A percentile compares a stretch with the other conserved stretches of the same genome.
Conservation (phyloP, 2,329 filamentous ascomycete species). For the Herpotrichia juniperi region DNA sequence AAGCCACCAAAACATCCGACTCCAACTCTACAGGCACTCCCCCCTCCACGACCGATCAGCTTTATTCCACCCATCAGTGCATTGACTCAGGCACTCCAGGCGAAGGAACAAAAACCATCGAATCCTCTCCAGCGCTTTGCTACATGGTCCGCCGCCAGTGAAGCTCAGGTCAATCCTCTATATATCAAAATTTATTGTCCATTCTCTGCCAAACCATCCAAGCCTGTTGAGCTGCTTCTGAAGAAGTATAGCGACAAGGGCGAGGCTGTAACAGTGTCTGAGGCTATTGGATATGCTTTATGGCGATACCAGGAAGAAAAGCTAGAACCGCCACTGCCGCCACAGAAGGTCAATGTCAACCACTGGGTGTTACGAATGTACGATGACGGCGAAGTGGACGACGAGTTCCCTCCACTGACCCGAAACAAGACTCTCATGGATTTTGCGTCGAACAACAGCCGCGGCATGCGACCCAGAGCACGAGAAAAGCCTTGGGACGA, state of each 20-base stretch:
- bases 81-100: constrained; percentile 73
- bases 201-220: constrained; percentile 68
- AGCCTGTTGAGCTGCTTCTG: constrained; percentile 74
- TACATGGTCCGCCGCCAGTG: constrained; percentile 76
- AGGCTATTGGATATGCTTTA: constrained; percentile 80
- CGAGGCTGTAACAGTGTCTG: constrained; percentile 73
- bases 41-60: constrained; percentile 75
- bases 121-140: constrained; percentile 80
- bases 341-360: constrained; percentile 76
- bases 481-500: constrained; percentile 82
- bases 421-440: constrained; percentile 75
- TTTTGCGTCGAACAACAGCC: constrained; percentile 80
- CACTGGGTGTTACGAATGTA: constrained; percentile 85
- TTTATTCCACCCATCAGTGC: constrained; percentile 73
- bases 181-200: constrained; percentile 79
- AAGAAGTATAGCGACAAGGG: constrained; percentile 72
- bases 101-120: constrained; percentile 70
- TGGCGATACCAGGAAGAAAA: constrained; percentile 82
- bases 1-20: constrained; percentile 59
- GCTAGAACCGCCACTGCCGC: constrained; percentile 68
- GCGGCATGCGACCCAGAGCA: constrained; percentile 66
- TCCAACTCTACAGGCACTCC: constrained; percentile 67
- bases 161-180: constrained; percentile 69
- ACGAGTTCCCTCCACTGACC: constrained; percentile 81
- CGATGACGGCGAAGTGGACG: constrained; percentile 82